Evolutionary conservation across 176 grass and related monocot species (phyloP).

Genomic region (Eleusine indica): DNA sequence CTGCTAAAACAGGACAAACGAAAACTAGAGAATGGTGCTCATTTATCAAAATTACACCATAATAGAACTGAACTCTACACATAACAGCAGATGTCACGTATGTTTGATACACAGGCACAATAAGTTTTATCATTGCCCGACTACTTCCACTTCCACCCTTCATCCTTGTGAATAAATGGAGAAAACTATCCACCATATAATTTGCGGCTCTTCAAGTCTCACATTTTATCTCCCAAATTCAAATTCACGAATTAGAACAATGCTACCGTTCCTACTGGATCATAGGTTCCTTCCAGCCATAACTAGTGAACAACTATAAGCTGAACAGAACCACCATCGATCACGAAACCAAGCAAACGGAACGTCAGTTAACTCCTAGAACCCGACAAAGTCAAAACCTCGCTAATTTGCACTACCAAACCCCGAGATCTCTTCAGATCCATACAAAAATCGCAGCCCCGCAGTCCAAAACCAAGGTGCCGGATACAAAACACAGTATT

Average conservation of each 20-base stretch:
- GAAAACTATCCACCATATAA: neutral
- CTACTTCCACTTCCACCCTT: constrained; percentile 6
- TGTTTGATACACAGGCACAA: constrained; percentile 1
- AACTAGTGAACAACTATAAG: neutral
- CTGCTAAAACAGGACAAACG: neutral
- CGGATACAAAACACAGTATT: neutral
- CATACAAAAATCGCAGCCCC: constrained; percentile 16
- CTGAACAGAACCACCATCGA: neutral
- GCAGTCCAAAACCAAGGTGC: constrained; percentile 11
- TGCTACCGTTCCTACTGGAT: constrained; percentile 4
- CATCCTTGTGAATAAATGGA: neutral
- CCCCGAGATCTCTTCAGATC: constrained; percentile 47
- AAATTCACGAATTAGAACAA: neutral
- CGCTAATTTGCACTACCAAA: constrained; percentile 3
- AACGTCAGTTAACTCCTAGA: neutral
- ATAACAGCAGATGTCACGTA: constrained; percentile 24
- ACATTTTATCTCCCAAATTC: neutral
- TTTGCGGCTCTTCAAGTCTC: neutral
- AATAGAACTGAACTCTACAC: neutral
- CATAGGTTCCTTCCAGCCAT: neutral
- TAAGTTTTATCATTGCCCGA: neutral
- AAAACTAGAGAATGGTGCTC: neutral
- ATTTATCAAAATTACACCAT: neutral
- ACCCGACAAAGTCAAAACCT: constrained; percentile 12
- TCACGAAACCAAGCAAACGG: neutral